A percentile compares a stretch with the other conserved stretches of the same genome.
phyloP scores from a whole-genome alignment of 192 early-diverging fungal species.

The Geranomyces michiganensis region DNA sequence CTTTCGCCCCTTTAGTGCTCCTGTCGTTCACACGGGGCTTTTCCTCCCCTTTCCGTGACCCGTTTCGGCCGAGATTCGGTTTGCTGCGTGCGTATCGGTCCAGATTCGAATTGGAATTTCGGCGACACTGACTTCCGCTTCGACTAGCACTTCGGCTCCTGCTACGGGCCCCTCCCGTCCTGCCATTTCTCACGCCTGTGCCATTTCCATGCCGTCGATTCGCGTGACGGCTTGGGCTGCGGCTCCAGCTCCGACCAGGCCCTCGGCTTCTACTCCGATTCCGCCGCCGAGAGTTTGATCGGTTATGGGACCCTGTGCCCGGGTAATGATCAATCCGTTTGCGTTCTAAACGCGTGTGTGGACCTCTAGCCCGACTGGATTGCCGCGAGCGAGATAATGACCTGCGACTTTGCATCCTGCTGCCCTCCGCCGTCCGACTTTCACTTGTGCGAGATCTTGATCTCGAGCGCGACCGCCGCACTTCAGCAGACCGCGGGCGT shows the following conservation, averaged over 20 bases:
- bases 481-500: not conserved
- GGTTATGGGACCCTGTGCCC: not conserved
- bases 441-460: not conserved
- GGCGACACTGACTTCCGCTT: not conserved
- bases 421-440: not conserved
- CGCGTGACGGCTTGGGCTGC: not conserved
- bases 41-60: not conserved
- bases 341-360: too few relatives aligned
- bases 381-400: too few relatives aligned
- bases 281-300: not conserved
- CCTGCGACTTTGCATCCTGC: not conserved
- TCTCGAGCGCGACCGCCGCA: not conserved
- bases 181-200: not conserved
- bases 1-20: not conserved
- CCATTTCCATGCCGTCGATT: not conserved
- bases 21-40: not conserved
- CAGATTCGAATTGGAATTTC: not conserved
- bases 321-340: too few relatives aligned
- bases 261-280: not conserved
- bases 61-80: not conserved
- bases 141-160: slow-evolving; percentile 4
- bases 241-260: not conserved
- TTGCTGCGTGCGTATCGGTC: not conserved
- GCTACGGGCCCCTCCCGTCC: not conserved
- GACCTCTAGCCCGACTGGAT: too few relatives aligned